A percentile compares a stretch with the other conserved stretches of the same genome.
phyloP scores from a whole-genome alignment of 2,329 filamentous ascomycete genomes.

The Thielaviopsis populi region DNA sequence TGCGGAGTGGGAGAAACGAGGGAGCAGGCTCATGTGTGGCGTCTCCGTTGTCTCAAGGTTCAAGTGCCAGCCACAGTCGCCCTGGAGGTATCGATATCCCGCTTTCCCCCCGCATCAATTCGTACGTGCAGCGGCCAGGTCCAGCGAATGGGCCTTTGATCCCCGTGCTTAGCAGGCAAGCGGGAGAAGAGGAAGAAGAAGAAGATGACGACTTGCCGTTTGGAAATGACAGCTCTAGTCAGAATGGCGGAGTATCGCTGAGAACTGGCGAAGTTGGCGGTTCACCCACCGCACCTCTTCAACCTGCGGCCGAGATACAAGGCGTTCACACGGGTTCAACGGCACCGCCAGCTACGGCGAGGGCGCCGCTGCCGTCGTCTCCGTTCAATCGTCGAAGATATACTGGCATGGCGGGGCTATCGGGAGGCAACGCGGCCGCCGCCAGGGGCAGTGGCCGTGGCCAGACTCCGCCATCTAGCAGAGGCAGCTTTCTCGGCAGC shows the following conservation, averaged over 20 bases:
- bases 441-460: conserved; percentile 24
- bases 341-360: not conserved
- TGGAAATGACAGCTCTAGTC: conserved; percentile 51
- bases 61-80: conserved; percentile 33
- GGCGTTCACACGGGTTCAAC: not conserved
- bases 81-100: conserved; percentile 55
- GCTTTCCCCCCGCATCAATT: conserved; percentile 47
- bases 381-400: conserved; percentile 35
- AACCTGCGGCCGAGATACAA: conserved; percentile 7
- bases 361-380: conserved; percentile 27
- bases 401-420: conserved; percentile 25
- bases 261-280: not conserved
- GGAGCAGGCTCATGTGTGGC: not conserved
- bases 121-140: conserved; percentile 47
- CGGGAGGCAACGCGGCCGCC: not conserved
- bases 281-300: not conserved
- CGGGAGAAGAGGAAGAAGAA: conserved; percentile 41
- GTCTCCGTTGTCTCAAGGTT: conserved; percentile 21
- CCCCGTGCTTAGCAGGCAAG: conserved; percentile 41
- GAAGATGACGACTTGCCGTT: conserved; percentile 47
- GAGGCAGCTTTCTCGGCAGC: conserved; percentile 29
- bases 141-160: conserved; percentile 49
- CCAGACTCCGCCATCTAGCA: conserved; percentile 31
- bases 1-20: not conserved
- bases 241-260: conserved; percentile 34